Percentiles rank a stretch among this genome's conserved stretches.
phyloP scores from a whole-genome alignment of 352 stramenopile genomes.

The Pythium myriotylum region DNA sequence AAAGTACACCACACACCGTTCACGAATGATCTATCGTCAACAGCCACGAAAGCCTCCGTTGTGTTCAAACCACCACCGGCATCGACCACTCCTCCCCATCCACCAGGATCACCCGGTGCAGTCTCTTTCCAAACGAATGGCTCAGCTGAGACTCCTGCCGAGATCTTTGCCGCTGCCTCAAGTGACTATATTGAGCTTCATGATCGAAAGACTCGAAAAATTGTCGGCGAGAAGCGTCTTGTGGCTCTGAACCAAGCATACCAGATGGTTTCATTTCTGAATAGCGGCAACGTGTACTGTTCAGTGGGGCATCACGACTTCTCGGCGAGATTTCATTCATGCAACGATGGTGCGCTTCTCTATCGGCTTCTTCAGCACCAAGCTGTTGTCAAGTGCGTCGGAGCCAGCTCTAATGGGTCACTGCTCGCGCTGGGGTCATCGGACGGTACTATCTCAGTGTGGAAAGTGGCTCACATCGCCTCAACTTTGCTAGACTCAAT shows the following conservation, averaged over 20 bases:
- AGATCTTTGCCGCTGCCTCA: background rate
- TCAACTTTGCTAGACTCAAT: constrained; percentile 75
- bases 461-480: constrained; percentile 69
- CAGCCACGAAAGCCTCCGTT: constrained; percentile 41
- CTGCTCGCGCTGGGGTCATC: constrained; percentile 58
- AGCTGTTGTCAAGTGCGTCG: constrained; percentile 68
- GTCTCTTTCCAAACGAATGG: background rate
- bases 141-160: background rate
- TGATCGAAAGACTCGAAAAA: constrained; percentile 66
- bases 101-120: background rate
- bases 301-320: constrained; percentile 77
- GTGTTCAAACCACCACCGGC: constrained; percentile 38
- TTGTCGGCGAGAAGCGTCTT: constrained; percentile 48
- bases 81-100: background rate
- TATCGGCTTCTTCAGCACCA: constrained; percentile 78
- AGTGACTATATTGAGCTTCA: constrained; percentile 29
- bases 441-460: constrained; percentile 81
- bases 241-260: constrained; percentile 24
- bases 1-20: constrained; percentile 60
- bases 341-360: constrained; percentile 64
- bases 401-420: constrained; percentile 44
- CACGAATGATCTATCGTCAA: constrained; percentile 46
- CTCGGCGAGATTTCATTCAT: constrained; percentile 75
- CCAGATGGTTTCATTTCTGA: constrained; percentile 51
- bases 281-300: constrained; percentile 56